Base-by-base conservation (phyloP, 2,329 filamentous ascomycete genomes). In the Fusarium nanum region DNA sequence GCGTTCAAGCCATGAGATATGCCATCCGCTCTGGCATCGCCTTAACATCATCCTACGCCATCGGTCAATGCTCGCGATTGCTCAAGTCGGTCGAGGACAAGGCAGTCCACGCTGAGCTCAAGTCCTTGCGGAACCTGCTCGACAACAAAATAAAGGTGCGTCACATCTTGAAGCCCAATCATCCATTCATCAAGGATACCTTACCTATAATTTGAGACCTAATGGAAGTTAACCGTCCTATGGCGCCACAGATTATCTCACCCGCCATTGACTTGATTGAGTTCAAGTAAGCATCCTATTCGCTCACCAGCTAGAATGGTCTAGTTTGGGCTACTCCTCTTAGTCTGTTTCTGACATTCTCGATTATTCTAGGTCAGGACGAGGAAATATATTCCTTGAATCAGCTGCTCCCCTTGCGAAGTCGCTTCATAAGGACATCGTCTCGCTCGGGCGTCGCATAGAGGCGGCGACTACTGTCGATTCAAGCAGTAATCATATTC, bases 191-290 rank as follows among this genome's bases (percentile, higher is more conserved):
- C 48, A n/a, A 30, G 20, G 50, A 16, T 32, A 23, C 59, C 59
- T 58, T 25, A 32, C 20, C 25, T 32, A 25, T 25, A 47, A 20
- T 40, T 40, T 34, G 48, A 58, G 47, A 22, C 48, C 13, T 27
- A 3, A 27, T 53, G 10, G 34, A 52, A 41, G 34, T 53, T 53
- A 20, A 34, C 48, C 61, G 58, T 65, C 60, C 53, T 65, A 48
- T 58, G 32, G 37, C n/a, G 44, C 50, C 41, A 32, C 68, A 93
- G 89, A 93, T 97, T 70, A 90, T 98, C 47, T 94, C 93, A 13
- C 94, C 94, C 1, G 92, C 93, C 12, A 95, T 97, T 75, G 93
- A 97, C 77, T 90, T 97, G 84, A 93, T 97, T 74, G 93, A 97
- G 78, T 87, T 98, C 74, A 96, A 96, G 90, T 92, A 79, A 73